These are phyloP conservation scores for Leccinum fuscescens DNA, from an alignment of 1,284 basidiomycete genomes.

Conservation along the genomic window DNA sequence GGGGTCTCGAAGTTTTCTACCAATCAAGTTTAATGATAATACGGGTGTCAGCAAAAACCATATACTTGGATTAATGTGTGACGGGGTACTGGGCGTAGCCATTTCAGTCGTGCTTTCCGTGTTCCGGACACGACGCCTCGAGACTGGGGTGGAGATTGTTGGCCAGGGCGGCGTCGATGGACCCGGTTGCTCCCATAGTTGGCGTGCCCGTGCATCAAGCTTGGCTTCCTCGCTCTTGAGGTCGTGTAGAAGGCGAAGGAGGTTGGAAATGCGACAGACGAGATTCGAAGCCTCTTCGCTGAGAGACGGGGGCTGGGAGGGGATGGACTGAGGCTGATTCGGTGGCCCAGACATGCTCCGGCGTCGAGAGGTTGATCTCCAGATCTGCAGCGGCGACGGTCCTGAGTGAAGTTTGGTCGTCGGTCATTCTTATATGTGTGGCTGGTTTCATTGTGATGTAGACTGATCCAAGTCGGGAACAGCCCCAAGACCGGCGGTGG, in stretches of 20 bases:
- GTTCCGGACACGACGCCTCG: constrained; percentile 2
- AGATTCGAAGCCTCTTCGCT: constrained; percentile 16
- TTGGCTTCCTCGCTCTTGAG: constrained; percentile 25
- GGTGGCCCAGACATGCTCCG: constrained; percentile 7
- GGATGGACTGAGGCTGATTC: background rate
- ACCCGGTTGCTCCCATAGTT: constrained; percentile 6
- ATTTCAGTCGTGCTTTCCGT: background rate
- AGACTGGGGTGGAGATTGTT: background rate
- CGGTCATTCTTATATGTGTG: constrained; percentile 13
- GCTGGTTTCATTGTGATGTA: constrained; percentile 16
- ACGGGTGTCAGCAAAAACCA: background rate
- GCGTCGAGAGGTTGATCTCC: background rate
- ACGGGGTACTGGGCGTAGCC: constrained; percentile 5
- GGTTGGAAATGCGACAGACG: constrained; percentile 17
- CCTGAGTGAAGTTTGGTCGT: background rate
- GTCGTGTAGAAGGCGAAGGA: constrained; percentile 21
- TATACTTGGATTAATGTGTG: constrained; percentile 13
- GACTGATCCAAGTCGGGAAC: constrained; percentile 1
- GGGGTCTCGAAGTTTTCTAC: constrained; percentile 24
- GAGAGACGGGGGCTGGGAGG: constrained; percentile 3
- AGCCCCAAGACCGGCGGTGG: background rate
- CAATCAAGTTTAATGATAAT: background rate
- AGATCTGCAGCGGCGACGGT: background rate
- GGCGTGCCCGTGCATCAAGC: constrained; percentile 20
- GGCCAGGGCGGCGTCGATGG: background rate